Conservation (phyloP, 1,284 basidiomycete genomes). For the Microbotryomycetes sp. region DNA sequence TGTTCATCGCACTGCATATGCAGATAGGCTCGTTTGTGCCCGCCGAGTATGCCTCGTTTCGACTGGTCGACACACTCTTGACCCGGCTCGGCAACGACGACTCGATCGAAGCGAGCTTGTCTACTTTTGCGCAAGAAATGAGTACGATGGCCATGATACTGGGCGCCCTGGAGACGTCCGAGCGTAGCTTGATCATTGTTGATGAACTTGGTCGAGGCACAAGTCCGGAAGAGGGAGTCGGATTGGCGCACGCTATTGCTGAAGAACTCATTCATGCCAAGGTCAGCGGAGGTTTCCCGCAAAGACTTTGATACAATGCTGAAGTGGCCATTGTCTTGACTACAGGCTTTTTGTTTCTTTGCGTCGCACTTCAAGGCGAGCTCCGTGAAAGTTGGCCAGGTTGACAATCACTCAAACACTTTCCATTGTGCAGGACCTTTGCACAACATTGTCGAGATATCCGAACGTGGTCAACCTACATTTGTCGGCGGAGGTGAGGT, state of each 20-base stretch:
- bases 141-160: slow-evolving; percentile 79
- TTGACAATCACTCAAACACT: too few species aligned
- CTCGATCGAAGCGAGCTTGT: slow-evolving; percentile 68
- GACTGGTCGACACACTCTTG: slow-evolving; percentile 72
- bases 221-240: slow-evolving; percentile 49
- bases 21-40: slow-evolving; percentile 52
- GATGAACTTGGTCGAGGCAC: slow-evolving; percentile 69
- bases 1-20: too few species aligned
- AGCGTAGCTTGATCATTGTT: slow-evolving; percentile 66
- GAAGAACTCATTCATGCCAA: slow-evolving; percentile 70
- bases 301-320: too few species aligned
- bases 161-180: slow-evolving; percentile 44
- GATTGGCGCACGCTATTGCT: slow-evolving; percentile 84
- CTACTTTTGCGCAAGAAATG: slow-evolving; percentile 92
- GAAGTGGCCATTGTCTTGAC: too few species aligned
- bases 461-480: slow-evolving; percentile 55
- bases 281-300: slow-evolving; percentile 39
- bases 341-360: slow-evolving; percentile 75
- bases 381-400: too few species aligned
- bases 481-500: slow-evolving; percentile 63
- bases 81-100: slow-evolving; percentile 84
- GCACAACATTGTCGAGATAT: slow-evolving; percentile 35
- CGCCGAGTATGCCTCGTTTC: slow-evolving; percentile 65
- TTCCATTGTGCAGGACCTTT: slow-evolving; percentile 58
- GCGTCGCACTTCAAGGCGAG: slow-evolving; percentile 57